Evolutionary conservation across 202 grass and related monocot genomes (phyloP).

Genomic region (Panicum hallii): DNA sequence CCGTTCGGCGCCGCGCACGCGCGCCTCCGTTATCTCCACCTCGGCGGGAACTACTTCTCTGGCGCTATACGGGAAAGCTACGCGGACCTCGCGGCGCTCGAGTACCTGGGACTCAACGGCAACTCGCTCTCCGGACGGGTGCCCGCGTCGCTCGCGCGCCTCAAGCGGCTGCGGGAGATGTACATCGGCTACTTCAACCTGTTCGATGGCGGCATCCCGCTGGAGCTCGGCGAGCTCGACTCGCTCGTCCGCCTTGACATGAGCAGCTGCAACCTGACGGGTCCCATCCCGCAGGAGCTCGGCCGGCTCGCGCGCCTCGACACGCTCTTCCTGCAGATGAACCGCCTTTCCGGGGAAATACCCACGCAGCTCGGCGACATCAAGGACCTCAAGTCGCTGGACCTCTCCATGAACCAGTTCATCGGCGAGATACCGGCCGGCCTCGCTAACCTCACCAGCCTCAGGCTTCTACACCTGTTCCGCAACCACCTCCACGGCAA

Average conservation of each 20-base stretch:
- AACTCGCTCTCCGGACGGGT: not conserved
- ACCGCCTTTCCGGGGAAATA: not conserved
- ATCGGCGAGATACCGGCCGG: not conserved
- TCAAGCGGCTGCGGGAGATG: not conserved
- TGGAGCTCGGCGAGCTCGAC: not conserved
- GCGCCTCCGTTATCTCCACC: not conserved
- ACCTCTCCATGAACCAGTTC: not conserved
- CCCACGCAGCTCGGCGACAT: not conserved
- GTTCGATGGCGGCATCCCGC: not conserved
- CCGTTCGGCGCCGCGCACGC: not conserved
- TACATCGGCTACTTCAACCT: not conserved
- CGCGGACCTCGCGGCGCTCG: not conserved
- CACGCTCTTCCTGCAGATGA: not conserved
- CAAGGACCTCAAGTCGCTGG: not conserved
- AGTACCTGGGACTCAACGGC: not conserved
- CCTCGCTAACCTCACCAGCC: not conserved
- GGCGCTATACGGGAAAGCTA: not conserved
- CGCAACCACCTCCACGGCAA: not conserved
- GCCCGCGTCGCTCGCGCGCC: not conserved
- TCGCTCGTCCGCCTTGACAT: not conserved
- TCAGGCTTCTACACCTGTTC: not conserved
- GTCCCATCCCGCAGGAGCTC: not conserved
- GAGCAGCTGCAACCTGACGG: not conserved
- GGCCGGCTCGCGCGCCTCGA: not conserved
- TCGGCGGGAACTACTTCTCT: slow-evolving; percentile 1